Evolutionary conservation across 2,329 filamentous ascomycete species (phyloP).

Genomic region (Phyllosticta capitalensis): DNA sequence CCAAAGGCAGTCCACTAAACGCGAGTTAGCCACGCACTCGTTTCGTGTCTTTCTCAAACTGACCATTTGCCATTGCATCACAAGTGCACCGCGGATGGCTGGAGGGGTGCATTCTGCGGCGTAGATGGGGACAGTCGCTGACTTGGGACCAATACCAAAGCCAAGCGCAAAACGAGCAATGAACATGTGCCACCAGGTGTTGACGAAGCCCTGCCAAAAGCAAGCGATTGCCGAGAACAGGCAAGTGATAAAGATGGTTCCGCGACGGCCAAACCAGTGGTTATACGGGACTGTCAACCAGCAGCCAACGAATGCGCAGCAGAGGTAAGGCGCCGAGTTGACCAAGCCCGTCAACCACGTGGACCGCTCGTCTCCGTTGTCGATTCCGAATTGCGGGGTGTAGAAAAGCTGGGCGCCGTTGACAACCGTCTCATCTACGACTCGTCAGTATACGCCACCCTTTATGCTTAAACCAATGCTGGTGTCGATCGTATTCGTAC

Average conservation of each 20-base stretch:
- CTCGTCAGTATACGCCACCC: neutral
- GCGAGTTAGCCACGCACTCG: neutral
- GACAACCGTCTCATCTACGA: constrained; percentile 54
- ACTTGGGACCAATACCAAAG: constrained; percentile 68
- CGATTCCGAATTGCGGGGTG: constrained; percentile 50
- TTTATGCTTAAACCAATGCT: neutral
- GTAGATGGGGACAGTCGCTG: constrained; percentile 66
- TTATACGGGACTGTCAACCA: constrained; percentile 69
- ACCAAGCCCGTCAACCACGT: constrained; percentile 53
- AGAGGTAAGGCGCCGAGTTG: constrained; percentile 55
- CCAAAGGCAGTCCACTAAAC: constrained; percentile 25
- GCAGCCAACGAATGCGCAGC: constrained; percentile 59
- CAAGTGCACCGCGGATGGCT: constrained; percentile 60
- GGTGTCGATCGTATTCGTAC: constrained; percentile 22
- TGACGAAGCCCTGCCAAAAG: constrained; percentile 55
- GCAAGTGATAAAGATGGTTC: constrained; percentile 68
- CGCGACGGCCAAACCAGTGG: constrained; percentile 57
- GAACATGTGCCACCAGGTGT: constrained; percentile 64
- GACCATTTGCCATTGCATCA: constrained; percentile 73
- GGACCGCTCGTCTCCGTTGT: constrained; percentile 34
- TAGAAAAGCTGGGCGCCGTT: constrained; percentile 62
- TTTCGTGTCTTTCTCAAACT: neutral
- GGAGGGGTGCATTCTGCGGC: constrained; percentile 65
- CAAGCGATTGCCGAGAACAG: constrained; percentile 54
- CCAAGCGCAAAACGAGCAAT: constrained; percentile 63